Evolutionary conservation across 2,329 filamentous ascomycete species (phyloP), one percentile per base, ranked within the genome.

Genomic region (Lasiodiplodia gonubiensis): DNA sequence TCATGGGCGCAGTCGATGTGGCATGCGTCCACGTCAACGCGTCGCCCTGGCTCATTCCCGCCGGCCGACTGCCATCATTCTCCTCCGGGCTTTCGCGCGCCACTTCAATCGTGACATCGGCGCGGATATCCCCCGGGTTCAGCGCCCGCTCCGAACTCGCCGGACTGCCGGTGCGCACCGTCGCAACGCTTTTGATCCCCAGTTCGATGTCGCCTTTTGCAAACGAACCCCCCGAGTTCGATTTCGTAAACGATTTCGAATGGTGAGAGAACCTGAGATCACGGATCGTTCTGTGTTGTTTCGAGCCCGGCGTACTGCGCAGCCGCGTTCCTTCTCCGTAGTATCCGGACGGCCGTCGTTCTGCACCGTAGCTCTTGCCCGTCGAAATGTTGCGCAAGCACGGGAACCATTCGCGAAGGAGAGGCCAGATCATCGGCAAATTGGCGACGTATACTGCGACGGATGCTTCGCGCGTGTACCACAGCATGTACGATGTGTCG

Each of bases 401-500:
- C 33, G 74, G 72, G 70, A 83, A 78, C 66, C 79, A 72, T 61
- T 82, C 79, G 33, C 82, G 80, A 53, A 86, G 72, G 16, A 87
- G 78, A 1, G 83, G 80, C 84, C 85, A 87, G 65, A 86, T 81
- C 57, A 83, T 78, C 0, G 85, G 85, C 3, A 86, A 75, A 70
- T 87, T 87, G 69, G 83, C 80, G 11, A 87, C 84, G 68, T 83
- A 82, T 5, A 86, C 78, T 8, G 84, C 85, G 2, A 85, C 83
- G 30, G 78, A 81, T 11, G 84, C 82, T 78, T 88, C 85, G 66
- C 85, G 80, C 23, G 82, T 79, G 72, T 86, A 86, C 85, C 85
- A 87, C 21, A 83, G 73, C 78, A 79, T 63, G 30, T 63, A 63
- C 25, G 59, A 63, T 6, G 59, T 51, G 59, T 63, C 79, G 69